A percentile compares a stretch with the other conserved stretches of the same genome.
Conservation (phyloP, 2,329 filamentous ascomycete genomes). For the Allantophomopsis cytisporea region DNA sequence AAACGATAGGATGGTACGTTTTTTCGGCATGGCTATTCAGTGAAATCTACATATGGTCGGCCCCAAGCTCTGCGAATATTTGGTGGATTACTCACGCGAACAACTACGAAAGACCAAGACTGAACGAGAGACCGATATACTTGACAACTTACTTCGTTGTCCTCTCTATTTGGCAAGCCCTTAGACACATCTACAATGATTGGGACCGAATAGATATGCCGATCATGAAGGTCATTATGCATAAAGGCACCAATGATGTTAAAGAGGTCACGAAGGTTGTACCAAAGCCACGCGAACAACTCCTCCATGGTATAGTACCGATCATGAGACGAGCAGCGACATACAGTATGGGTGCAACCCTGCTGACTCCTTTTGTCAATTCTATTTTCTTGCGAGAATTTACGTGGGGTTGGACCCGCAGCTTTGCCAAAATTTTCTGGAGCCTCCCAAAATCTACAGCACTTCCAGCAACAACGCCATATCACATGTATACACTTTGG, state of each 20-base stretch:
- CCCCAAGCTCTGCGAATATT: slow-evolving; percentile 44
- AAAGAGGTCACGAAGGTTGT: slow-evolving; percentile 13
- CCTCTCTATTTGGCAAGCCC: slow-evolving; percentile 56
- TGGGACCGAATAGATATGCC: slow-evolving; percentile 44
- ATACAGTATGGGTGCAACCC: slow-evolving; percentile 7
- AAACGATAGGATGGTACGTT: slow-evolving; percentile 64
- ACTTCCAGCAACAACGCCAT: slow-evolving; percentile 42
- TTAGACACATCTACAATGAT: slow-evolving; percentile 58
- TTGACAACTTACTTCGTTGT: slow-evolving; percentile 57
- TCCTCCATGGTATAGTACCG: slow-evolving; percentile 17
- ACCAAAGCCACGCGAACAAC: slow-evolving; percentile 19
- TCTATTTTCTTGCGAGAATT: slow-evolving; percentile 43
- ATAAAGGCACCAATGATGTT: slow-evolving; percentile 15
- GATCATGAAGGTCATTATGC: slow-evolving; percentile 19
- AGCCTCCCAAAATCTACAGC: slow-evolving; percentile 61
- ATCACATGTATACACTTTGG: slow-evolving; percentile 37
- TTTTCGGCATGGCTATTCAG: slow-evolving; percentile 70
- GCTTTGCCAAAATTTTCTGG: slow-evolving; percentile 59
- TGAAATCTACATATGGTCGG: slow-evolving; percentile 68
- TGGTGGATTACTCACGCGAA: slow-evolving; percentile 59
- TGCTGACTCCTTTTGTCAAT: slow-evolving; percentile 44
- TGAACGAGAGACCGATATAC: slow-evolving; percentile 83
- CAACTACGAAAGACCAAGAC: slow-evolving; percentile 54
- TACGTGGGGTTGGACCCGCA: slow-evolving; percentile 58
- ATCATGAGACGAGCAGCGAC: slow-evolving; percentile 5